Evolutionary conservation across 2,329 filamentous ascomycete genomes (phyloP).

Genomic region (Penicillium corylophilum): DNA sequence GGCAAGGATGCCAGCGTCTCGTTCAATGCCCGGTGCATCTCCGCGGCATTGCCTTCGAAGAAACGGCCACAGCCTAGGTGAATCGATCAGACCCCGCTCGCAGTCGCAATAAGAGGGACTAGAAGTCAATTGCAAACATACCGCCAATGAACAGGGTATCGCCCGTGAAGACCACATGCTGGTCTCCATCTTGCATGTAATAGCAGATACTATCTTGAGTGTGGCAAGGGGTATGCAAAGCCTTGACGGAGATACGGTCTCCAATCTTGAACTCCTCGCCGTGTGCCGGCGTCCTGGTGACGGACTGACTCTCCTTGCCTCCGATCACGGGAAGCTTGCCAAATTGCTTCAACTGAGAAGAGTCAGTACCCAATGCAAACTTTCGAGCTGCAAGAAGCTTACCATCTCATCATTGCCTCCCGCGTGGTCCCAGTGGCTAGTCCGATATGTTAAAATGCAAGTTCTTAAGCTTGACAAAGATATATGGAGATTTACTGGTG

Average conservation of each 20-base stretch:
- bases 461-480: neutral
- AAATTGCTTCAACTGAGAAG: conserved; percentile 55
- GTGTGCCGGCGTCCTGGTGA: conserved; percentile 73
- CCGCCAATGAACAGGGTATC: conserved; percentile 95
- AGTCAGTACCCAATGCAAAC: neutral
- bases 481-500: conserved; percentile 70
- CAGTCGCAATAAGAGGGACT: neutral
- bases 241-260: conserved; percentile 72
- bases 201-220: conserved; percentile 99
- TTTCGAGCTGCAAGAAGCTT: conserved; percentile 24
- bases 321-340: conserved; percentile 75
- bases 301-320: conserved; percentile 78
- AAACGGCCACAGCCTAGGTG: conserved; percentile 81
- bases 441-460: conserved; percentile 7
- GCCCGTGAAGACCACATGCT: conserved; percentile 86
- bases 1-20: conserved; percentile 76
- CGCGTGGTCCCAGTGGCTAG: conserved; percentile 88
- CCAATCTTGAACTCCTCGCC: conserved; percentile 80
- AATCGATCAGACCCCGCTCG: neutral
- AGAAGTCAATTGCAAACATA: conserved; percentile 37
- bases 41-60: conserved; percentile 83
- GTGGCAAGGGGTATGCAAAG: conserved; percentile 94
- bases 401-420: conserved; percentile 86
- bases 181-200: conserved; percentile 73
- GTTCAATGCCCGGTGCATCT: conserved; percentile 95